Base-by-base conservation (phyloP, 1,284 basidiomycete species). In the Peniophora sp. region DNA sequence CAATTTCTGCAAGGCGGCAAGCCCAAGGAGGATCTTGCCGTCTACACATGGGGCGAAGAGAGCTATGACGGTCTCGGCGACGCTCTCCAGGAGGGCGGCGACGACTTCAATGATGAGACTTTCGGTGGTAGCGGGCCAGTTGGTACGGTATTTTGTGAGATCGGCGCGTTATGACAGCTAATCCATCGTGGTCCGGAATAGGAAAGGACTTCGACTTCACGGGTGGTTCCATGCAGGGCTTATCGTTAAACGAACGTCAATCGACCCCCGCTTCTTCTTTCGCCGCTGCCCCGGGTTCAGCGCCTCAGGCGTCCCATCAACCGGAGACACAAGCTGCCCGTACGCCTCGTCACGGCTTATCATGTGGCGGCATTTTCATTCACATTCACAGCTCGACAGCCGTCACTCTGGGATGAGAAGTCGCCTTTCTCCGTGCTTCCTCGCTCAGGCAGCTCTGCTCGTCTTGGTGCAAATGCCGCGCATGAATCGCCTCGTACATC, bases 91-190 rank as follows among this genome's bases (percentile, higher is more conserved):
- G 96, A 98, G 66, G 85, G 84, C 36, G 83, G 83, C 47, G 93
- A 97, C 73, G 92, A 94, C 56, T 65, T 93, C 59, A 97, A 97
- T 67, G 92, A 97, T 63, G 93, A 97, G 72, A 99, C 96, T 1
- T 99, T 99, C 70, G 96, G 95, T 36, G 78, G 71, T 37, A 61
- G 71, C 44, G 83, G 75, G 22, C 69, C 66, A 52, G 76, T 93
- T 53, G 88, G 92, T 91, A 64, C 73, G 80, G 48, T 17, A 23
- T 18, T 18, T 8, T 36, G 22, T 52, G 36, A 8, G 42, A 15
- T 23, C 37, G n/a, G 15, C 18, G 18, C 18, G 37, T 41, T 15
- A 17, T 41, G 15, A 15, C 6, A 17, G n/a, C 37, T 41, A 15
- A 41, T 41, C 35, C 15, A 56, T 50, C n/a, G 24, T 45, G 1